Evolutionary conservation across 2,329 filamentous ascomycete species (phyloP).

Genomic region (Alternaria sp.): DNA sequence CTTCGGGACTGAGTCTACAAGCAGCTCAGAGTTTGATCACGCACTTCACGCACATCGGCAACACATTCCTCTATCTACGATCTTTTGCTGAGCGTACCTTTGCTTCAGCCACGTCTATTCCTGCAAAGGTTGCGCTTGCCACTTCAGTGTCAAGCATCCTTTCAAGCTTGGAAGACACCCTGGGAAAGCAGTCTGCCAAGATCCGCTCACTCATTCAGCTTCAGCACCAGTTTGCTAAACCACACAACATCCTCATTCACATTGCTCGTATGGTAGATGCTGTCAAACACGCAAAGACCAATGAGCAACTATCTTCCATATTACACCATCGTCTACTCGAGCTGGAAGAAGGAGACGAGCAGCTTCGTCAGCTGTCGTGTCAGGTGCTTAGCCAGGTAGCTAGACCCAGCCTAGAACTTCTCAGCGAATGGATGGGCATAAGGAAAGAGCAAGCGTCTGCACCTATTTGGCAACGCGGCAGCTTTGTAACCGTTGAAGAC

Average conservation of each 20-base stretch:
- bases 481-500: slow-evolving; percentile 45
- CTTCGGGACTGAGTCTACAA: slow-evolving; percentile 61
- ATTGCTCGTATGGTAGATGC: slow-evolving; percentile 60
- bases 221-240: slow-evolving; percentile 53
- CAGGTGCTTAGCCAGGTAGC: slow-evolving; percentile 71
- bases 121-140: slow-evolving; percentile 55
- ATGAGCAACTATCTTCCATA: slow-evolving; percentile 51
- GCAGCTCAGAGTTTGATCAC: slow-evolving; percentile 63
- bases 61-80: slow-evolving; percentile 46
- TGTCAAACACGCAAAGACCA: slow-evolving; percentile 55
- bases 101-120: slow-evolving; percentile 44
- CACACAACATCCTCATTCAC: slow-evolving; percentile 63
- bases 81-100: slow-evolving; percentile 52
- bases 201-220: slow-evolving; percentile 54
- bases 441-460: slow-evolving; percentile 50
- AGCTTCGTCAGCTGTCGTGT: slow-evolving; percentile 70
- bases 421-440: slow-evolving; percentile 79
- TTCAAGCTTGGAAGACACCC: slow-evolving; percentile 52
- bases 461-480: slow-evolving; percentile 39
- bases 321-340: slow-evolving; percentile 52
- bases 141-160: slow-evolving; percentile 53
- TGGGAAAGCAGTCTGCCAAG: slow-evolving; percentile 40
- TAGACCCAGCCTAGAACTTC: slow-evolving; percentile 70
- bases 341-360: slow-evolving; percentile 69
- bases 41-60: slow-evolving; percentile 53